Base-by-base conservation (phyloP, 192 early-diverging fungal species). In the Fimicolochytrium jonesii region DNA sequence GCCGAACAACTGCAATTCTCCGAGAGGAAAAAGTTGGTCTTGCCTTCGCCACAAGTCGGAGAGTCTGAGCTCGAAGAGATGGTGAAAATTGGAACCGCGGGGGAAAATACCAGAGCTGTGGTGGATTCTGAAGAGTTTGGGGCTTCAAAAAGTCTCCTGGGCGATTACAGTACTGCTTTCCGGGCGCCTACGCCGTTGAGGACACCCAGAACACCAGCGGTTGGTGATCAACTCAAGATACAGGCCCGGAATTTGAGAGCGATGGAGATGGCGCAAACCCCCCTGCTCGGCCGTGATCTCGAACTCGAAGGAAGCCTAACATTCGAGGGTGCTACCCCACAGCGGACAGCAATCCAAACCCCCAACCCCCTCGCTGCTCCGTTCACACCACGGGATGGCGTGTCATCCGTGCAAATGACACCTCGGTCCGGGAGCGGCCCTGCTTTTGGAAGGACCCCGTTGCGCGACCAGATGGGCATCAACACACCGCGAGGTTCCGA, bases 41-140 rank as follows among this genome's bases (percentile, higher is more conserved):
- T 99, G 29, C 96, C 96, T 10, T 71, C 89, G 0, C 96, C 96
- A 23, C 94, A 96, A 76, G 88, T 99, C 6, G 82, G 86, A 39
- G 92, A 95, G 56, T 74, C 74, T 6, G 96, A 99, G 69, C 67
- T 99, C 29, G 94, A 95, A 32, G 88, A 89, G 39, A 89, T 96
- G 50, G 88, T 92, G 23, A 94, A 94, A 71, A 82, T 96, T 31
- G 93, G 94, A 4, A 81, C 84, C 50, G 86, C 87, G 47, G 89
- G 89, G 22, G 87, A 91, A 56, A 81, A 81, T 42, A 87, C 89
- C 7, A 83, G 81, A 47, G 77, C 82, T 11, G 70, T 93, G 31
- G 88, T 93, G 10, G 78, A 80, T 41, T 73, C 69, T 18, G 85
- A 76, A 15, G 82, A 76, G 4, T 59, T 76, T 26, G 75, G 61